phyloP scores from a whole-genome alignment of 2,329 filamentous ascomycete species.

The Fusarium anguioides region DNA sequence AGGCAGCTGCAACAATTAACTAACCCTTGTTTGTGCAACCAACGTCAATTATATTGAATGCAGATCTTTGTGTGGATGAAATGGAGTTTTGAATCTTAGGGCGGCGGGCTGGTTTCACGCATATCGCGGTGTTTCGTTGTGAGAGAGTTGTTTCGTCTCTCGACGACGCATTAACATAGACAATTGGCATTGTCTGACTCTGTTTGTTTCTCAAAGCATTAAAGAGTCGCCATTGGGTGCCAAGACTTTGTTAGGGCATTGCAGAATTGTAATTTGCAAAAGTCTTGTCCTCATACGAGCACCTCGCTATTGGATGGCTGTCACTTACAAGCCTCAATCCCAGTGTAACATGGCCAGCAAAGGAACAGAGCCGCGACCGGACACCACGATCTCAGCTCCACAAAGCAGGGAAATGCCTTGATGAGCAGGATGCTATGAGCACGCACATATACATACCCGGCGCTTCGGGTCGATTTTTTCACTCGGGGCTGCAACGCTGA shows the following conservation, averaged over 20 bases:
- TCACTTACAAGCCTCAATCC: conserved; percentile 37
- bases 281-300: conserved; percentile 9
- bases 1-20: neutral
- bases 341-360: conserved; percentile 11
- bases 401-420: conserved; percentile 2
- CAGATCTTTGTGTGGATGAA: conserved; percentile 6
- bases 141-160: neutral
- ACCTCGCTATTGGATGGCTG: conserved; percentile 23
- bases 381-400: conserved; percentile 27
- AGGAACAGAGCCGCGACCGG: conserved; percentile 18
- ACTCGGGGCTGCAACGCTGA: conserved; percentile 28
- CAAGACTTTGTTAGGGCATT: neutral
- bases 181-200: neutral
- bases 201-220: neutral
- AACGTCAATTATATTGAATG: conserved; percentile 3
- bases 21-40: conserved; percentile 1
- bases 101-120: conserved; percentile 26
- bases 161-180: neutral
- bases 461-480: conserved; percentile 30
- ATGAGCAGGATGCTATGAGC: conserved; percentile 1
- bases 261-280: conserved; percentile 10
- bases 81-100: conserved; percentile 18
- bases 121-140: conserved; percentile 10
- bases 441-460: conserved; percentile 30
- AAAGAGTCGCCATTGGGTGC: conserved; percentile 15